Percentiles rank a stretch among this genome's conserved stretches.
phyloP scores from a whole-genome alignment of 2,329 filamentous ascomycete genomes.

The Pseudodiploospora longispora region DNA sequence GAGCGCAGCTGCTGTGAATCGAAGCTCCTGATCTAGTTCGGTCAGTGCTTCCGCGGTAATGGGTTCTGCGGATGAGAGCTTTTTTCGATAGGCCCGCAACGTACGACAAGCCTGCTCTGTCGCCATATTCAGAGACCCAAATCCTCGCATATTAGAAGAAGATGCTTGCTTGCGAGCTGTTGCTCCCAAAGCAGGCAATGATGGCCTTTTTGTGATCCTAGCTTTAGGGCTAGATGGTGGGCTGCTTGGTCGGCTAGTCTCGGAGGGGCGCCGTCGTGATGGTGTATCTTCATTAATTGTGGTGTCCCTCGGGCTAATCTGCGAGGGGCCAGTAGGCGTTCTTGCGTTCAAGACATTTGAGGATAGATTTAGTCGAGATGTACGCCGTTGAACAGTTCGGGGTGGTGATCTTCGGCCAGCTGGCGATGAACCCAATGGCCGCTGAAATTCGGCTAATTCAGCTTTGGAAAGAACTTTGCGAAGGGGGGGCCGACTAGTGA shows the following conservation, averaged over 20 bases:
- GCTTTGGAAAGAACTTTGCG: constrained; percentile 80
- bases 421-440: constrained; percentile 32
- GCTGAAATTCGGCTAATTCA: constrained; percentile 74
- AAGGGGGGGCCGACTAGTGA: constrained; percentile 61
- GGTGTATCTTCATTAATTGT: constrained; percentile 38
- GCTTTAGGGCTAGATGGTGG: constrained; percentile 43
- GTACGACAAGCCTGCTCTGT: constrained; percentile 58
- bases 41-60: constrained; percentile 51
- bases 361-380: constrained; percentile 42
- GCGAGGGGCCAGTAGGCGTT: constrained; percentile 31
- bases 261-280: constrained; percentile 39
- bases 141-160: constrained; percentile 37
- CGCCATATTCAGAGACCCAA: constrained; percentile 51
- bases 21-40: constrained; percentile 57
- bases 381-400: constrained; percentile 44
- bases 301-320: constrained; percentile 32
- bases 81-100: constrained; percentile 54
- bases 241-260: constrained; percentile 36
- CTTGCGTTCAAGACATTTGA: constrained; percentile 23
- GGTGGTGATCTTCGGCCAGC: constrained; percentile 48
- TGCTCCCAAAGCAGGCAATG: constrained; percentile 41
- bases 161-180: constrained; percentile 42
- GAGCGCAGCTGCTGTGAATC: constrained; percentile 53
- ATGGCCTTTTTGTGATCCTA: constrained; percentile 42
- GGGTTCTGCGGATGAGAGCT: constrained; percentile 47